These are phyloP conservation scores for Craterostigma plantagineum DNA, from an alignment of 257 asterid species.

Conservation along the genomic window DNA sequence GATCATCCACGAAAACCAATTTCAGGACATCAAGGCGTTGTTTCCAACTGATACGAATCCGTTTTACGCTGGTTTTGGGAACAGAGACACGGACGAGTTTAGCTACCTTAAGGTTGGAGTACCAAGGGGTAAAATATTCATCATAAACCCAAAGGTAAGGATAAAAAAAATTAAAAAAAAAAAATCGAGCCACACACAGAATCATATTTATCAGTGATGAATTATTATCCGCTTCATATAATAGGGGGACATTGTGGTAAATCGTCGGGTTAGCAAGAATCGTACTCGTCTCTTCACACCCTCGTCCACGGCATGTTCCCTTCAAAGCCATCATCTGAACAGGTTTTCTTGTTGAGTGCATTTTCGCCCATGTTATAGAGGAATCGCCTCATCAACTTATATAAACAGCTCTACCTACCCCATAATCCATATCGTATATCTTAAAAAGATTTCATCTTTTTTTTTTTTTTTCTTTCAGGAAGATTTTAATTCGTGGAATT, in stretches of 20 bases:
- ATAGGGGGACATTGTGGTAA: slow-evolving; percentile 86
- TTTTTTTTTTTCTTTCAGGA: slow-evolving; percentile 25
- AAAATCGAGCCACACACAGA: too few species aligned
- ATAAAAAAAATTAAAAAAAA: too few species aligned
- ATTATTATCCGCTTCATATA: neutral
- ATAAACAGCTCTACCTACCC: too few species aligned
- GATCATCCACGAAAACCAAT: slow-evolving; percentile 4
- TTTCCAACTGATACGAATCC: slow-evolving; percentile 77
- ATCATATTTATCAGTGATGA: too few species aligned
- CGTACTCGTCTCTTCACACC: slow-evolving; percentile 50
- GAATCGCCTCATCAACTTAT: too few species aligned
- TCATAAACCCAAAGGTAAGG: slow-evolving; percentile 82
- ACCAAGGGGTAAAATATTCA: slow-evolving; percentile 80
- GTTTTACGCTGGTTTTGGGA: slow-evolving; percentile 97
- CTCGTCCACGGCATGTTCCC: slow-evolving; percentile 88
- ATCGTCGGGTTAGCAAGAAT: slow-evolving; percentile 47
- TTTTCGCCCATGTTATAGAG: too few species aligned
- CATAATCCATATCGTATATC: too few species aligned
- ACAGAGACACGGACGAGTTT: slow-evolving; percentile 84
- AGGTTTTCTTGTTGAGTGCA: too few species aligned
- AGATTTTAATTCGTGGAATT: slow-evolving; percentile 71
- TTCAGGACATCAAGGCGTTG: slow-evolving; percentile 67
- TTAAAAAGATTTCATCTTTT: too few species aligned
- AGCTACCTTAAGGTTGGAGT: slow-evolving; percentile 93
- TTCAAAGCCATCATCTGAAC: slow-evolving; percentile 31